A percentile compares a stretch with the other conserved stretches of the same genome.
Conservation (phyloP, 805 yeast species). For the Debaryomyces maramus region DNA sequence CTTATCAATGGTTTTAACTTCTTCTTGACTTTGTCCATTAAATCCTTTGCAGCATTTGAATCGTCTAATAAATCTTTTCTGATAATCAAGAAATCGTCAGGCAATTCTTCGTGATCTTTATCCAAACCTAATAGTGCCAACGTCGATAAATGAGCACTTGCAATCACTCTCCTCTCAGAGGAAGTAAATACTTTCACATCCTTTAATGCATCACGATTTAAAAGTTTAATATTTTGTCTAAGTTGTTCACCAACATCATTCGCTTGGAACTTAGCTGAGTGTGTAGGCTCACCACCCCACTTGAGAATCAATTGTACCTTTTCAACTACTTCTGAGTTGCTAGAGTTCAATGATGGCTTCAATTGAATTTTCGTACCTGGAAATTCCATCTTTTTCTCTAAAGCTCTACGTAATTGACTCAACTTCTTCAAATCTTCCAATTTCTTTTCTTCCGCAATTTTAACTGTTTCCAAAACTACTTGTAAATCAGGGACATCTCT, state of each 20-base stretch:
- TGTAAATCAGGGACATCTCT: conserved; percentile 83
- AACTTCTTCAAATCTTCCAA: conserved; percentile 82
- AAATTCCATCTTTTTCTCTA: conserved; percentile 82
- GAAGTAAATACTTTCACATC: conserved; percentile 87
- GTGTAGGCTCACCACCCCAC: conserved; percentile 99
- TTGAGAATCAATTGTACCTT: conserved; percentile 94
- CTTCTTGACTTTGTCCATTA: conserved; percentile 97
- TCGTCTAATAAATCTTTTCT: conserved; percentile 93
- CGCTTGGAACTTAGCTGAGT: conserved; percentile 93
- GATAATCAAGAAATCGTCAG: conserved; percentile 76
- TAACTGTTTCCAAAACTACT: conserved; percentile 82
- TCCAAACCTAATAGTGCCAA: conserved; percentile 70
- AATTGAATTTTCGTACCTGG: conserved; percentile 97
- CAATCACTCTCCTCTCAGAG: conserved; percentile 91
- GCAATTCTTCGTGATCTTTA: conserved; percentile 47
- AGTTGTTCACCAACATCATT: conserved; percentile 93
- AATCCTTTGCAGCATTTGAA: conserved; percentile 95
- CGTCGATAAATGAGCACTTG: conserved; percentile 88
- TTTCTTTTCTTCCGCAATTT: conserved; percentile 72
- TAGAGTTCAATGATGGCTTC: conserved; percentile 76
- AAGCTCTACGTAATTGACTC: conserved; percentile 72
- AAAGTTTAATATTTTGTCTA: conserved; percentile 84
- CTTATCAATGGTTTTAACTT: conserved; percentile 90
- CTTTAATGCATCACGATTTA: conserved; percentile 80
- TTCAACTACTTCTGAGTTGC: conserved; percentile 68